Percentiles rank a stretch among this genome's conserved stretches.
phyloP scores from a whole-genome alignment of 345 rosid genomes.

The Aquilaria yunnanensis region DNA sequence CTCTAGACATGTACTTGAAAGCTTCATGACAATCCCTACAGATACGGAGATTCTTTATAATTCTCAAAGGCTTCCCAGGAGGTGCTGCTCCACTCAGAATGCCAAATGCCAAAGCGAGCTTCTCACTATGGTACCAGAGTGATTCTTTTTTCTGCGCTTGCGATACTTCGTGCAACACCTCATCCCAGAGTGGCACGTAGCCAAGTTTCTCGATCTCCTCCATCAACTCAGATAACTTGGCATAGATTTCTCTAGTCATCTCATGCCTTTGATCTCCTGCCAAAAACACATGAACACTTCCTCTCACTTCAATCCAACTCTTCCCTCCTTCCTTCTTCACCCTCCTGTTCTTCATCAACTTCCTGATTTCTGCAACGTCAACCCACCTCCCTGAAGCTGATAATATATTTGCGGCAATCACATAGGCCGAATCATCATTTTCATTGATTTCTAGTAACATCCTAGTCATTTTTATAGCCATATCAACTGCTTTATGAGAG shows the following conservation, averaged over 20 bases:
- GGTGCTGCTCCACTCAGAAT: slow-evolving; percentile 34
- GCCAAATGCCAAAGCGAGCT: slow-evolving; percentile 49
- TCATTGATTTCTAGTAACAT: slow-evolving; percentile 29
- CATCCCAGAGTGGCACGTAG: slow-evolving; percentile 28
- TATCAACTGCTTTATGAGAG: slow-evolving; percentile 21
- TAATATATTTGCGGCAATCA: slow-evolving; percentile 25
- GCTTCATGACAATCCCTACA: slow-evolving; percentile 40
- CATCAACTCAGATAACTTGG: slow-evolving; percentile 32
- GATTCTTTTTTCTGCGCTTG: slow-evolving; percentile 32
- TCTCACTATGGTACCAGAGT: slow-evolving; percentile 51
- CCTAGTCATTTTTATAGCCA: slow-evolving; percentile 21
- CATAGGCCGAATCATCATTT: slow-evolving; percentile 32
- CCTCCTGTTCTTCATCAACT: slow-evolving; percentile 26
- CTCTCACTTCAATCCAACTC: slow-evolving; percentile 46
- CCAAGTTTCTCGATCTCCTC: slow-evolving; percentile 28
- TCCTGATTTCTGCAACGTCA: slow-evolving; percentile 31
- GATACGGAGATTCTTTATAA: slow-evolving; percentile 33
- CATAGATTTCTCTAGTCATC: slow-evolving; percentile 27
- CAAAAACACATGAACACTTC: slow-evolving; percentile 39
- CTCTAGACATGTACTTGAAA: slow-evolving; percentile 36
- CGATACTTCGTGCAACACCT: slow-evolving; percentile 25
- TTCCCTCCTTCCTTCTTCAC: slow-evolving; percentile 38
- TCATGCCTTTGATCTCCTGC: slow-evolving; percentile 43
- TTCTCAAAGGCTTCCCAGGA: slow-evolving; percentile 29
- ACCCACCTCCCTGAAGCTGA: slow-evolving; percentile 30